A percentile compares a stretch with the other conserved stretches of the same genome.
phyloP scores from a whole-genome alignment of 352 stramenopile species.

The Globisporangium acanthophoron region DNA sequence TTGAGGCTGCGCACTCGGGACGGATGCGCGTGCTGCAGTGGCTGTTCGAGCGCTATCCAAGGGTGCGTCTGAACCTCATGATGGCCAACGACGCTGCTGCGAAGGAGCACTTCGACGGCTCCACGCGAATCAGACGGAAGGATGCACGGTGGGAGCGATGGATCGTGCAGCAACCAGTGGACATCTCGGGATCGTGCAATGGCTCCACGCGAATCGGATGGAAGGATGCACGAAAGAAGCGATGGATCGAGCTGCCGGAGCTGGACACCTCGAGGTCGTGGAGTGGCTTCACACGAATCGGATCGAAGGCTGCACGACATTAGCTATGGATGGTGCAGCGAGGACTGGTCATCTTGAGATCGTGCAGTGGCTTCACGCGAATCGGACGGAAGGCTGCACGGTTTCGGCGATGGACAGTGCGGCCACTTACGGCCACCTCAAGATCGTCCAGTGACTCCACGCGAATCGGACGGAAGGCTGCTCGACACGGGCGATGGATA shows the following conservation, averaged over 20 bases:
- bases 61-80: neutral
- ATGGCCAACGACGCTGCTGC: neutral
- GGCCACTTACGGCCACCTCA: neutral
- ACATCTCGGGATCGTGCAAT: neutral
- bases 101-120: neutral
- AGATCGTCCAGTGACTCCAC: neutral
- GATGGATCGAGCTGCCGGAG: neutral
- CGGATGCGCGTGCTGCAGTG: neutral
- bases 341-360: conserved; percentile 12
- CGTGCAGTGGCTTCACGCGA: conserved; percentile 26
- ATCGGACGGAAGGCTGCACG: conserved; percentile 19
- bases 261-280: neutral
- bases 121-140: too few species aligned
- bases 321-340: neutral
- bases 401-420: neutral
- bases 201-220: neutral
- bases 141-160: too few species aligned
- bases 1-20: neutral
- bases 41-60: neutral
- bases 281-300: neutral
- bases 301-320: neutral
- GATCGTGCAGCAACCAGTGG: too few species aligned
- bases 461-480: neutral
- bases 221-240: neutral
- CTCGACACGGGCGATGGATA: neutral